These are phyloP conservation scores for Populus alba DNA, from an alignment of 345 rosid species.

Conservation along the genomic window DNA sequence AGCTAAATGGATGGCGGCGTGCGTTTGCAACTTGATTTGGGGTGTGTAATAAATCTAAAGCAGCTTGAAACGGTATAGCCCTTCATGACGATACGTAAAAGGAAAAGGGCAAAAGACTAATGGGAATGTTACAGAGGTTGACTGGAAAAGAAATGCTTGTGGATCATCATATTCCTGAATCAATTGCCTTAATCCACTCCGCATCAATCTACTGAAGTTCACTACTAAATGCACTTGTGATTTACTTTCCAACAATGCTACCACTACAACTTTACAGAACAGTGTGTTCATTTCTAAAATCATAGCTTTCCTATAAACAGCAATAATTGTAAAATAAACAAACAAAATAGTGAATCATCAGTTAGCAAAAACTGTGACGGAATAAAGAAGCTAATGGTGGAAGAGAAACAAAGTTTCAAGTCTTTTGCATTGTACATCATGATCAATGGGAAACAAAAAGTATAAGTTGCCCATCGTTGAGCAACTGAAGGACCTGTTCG, in stretches of 20 bases:
- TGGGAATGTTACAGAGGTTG: neutral
- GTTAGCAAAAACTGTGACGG: slow-evolving; percentile 46
- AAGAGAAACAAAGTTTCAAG: slow-evolving; percentile 29
- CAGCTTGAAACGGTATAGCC: neutral
- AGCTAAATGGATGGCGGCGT: neutral
- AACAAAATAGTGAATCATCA: slow-evolving; percentile 20
- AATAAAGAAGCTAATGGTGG: slow-evolving; percentile 28
- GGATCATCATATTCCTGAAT: slow-evolving; percentile 1
- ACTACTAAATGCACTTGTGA: slow-evolving; percentile 8
- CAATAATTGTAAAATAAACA: slow-evolving; percentile 11
- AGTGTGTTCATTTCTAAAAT: slow-evolving; percentile 1
- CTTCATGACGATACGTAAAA: neutral
- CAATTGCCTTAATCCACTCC: neutral
- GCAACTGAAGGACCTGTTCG: slow-evolving; percentile 14
- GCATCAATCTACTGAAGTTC: neutral
- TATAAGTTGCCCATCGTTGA: slow-evolving; percentile 9
- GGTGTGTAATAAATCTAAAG: neutral
- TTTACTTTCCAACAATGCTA: slow-evolving; percentile 16
- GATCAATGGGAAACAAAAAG: slow-evolving; percentile 10
- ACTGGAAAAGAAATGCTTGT: neutral
- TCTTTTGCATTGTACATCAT: slow-evolving; percentile 17
- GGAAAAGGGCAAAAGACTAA: neutral
- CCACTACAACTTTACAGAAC: slow-evolving; percentile 27
- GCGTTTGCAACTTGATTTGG: neutral
- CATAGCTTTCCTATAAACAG: slow-evolving; percentile 22